Conservation (phyloP, 2,329 filamentous ascomycete species). For the Orbilia blumenaviensis region DNA sequence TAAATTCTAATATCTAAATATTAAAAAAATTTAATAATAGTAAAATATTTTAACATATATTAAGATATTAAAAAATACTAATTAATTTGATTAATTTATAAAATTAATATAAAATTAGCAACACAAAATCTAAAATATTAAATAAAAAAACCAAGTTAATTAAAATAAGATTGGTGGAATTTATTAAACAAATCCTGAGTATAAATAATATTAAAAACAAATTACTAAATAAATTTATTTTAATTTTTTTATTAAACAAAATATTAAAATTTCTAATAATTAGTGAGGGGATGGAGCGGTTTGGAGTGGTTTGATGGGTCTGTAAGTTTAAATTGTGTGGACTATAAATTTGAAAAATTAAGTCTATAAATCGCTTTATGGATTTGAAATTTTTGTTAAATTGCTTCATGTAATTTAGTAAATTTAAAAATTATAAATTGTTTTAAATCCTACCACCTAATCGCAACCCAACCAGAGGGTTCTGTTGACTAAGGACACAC, state of each 20-base stretch:
- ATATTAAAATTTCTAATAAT: neutral
- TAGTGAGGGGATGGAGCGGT: no score
- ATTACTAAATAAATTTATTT: neutral
- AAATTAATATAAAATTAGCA: slow-evolving; percentile 2
- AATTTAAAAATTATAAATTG: no score
- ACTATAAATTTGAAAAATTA: no score
- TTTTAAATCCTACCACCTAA: no score
- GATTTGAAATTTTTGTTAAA: no score
- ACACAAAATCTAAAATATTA: neutral
- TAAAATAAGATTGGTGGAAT: neutral
- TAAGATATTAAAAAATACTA: neutral
- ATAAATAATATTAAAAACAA: neutral
- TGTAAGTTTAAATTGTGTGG: no score
- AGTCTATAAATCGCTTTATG: no score
- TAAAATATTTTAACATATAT: neutral
- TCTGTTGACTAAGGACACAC: no score
- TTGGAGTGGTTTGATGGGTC: no score
- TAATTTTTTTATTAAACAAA: neutral
- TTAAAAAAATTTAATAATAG: neutral
- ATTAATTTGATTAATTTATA: neutral
- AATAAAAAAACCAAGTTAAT: neutral
- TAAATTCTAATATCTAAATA: neutral
- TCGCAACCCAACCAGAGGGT: no score
- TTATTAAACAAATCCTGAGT: neutral
- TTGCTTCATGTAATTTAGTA: no score